These are phyloP conservation scores for Jatropha multifida DNA, from an alignment of 441 rosid genomes.

Conservation along the genomic window DNA sequence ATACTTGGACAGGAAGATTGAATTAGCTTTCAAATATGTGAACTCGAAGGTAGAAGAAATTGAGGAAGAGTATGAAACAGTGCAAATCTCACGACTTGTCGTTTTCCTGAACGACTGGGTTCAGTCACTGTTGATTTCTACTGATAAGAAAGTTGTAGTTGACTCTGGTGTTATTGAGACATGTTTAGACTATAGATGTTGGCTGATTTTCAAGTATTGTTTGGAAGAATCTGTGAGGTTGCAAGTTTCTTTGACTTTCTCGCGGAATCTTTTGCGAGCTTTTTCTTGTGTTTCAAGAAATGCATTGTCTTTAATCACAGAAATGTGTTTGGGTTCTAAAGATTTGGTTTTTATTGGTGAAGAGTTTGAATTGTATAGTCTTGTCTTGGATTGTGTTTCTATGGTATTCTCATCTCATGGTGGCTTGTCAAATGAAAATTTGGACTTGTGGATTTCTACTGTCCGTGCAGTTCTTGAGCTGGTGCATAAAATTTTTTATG, in stretches of 20 bases:
- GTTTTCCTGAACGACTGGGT: conserved; percentile 78
- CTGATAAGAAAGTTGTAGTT: conserved; percentile 41
- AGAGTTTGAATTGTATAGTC: conserved; percentile 48
- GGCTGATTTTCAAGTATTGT: conserved; percentile 77
- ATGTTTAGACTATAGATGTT: conserved; percentile 73
- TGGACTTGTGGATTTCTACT: conserved; percentile 74
- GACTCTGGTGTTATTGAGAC: conserved; percentile 33
- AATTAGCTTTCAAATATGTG: conserved; percentile 53
- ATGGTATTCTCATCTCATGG: conserved; percentile 58
- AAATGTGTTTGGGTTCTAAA: conserved; percentile 24
- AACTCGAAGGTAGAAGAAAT: conserved; percentile 31
- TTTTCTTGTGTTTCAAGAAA: conserved; percentile 43
- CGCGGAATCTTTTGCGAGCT: conserved; percentile 58
- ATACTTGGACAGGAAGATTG: conserved; percentile 74
- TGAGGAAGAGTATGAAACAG: conserved; percentile 56
- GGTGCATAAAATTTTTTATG: conserved; percentile 38
- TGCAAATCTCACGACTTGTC: conserved; percentile 54
- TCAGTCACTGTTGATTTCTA: conserved; percentile 56
- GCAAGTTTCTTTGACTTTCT: conserved; percentile 55
- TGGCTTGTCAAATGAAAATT: conserved; percentile 60
- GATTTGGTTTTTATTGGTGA: conserved; percentile 35
- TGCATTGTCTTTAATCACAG: conserved; percentile 36
- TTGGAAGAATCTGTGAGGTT: conserved; percentile 58
- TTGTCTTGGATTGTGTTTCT: conserved; percentile 60
- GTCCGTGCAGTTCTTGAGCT: conserved; percentile 54